A percentile compares a stretch with the other conserved stretches of the same genome.
These are phyloP conservation scores for Mortierella sp. DNA, from an alignment of 371 early-diverging fungal species.

Conservation along the genomic window DNA sequence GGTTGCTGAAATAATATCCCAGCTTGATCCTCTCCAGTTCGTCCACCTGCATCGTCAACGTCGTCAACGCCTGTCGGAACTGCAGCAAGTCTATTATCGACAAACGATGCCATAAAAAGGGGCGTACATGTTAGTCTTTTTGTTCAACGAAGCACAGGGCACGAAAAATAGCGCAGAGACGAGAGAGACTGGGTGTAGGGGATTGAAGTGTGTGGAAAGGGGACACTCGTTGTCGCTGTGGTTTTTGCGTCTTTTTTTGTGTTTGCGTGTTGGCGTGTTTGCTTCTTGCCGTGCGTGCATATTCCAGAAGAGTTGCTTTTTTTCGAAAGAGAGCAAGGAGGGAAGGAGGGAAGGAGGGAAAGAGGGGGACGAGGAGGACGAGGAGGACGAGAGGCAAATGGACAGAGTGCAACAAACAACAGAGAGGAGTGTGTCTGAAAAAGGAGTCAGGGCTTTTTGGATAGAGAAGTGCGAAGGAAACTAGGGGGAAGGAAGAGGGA, in stretches of 20 bases:
- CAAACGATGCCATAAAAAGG: background rate
- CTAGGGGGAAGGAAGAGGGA: background rate
- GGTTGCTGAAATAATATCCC: constrained; percentile 62
- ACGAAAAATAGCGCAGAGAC: background rate
- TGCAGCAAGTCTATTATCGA: constrained; percentile 58
- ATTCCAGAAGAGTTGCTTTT: background rate
- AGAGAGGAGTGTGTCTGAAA: background rate
- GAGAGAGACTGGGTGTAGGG: background rate
- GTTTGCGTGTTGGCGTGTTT: background rate
- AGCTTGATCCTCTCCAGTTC: constrained; percentile 65
- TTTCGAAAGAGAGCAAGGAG: background rate
- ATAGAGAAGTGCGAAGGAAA: background rate
- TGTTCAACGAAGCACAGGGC: background rate
- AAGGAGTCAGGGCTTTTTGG: background rate
- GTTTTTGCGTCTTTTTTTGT: background rate
- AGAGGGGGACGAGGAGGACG: background rate
- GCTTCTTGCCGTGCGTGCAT: background rate
- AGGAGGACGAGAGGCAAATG: too few relatives aligned
- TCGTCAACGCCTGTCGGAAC: constrained; percentile 62
- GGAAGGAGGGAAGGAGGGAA: too few relatives aligned
- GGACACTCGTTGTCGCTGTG: background rate
- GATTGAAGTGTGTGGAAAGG: background rate
- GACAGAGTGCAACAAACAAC: background rate
- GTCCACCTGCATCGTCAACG: constrained; percentile 65
- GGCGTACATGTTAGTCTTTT: background rate